Evolutionary conservation across 1,284 basidiomycete species (phyloP).

Genomic region (Sphaerobolus stellatus): DNA sequence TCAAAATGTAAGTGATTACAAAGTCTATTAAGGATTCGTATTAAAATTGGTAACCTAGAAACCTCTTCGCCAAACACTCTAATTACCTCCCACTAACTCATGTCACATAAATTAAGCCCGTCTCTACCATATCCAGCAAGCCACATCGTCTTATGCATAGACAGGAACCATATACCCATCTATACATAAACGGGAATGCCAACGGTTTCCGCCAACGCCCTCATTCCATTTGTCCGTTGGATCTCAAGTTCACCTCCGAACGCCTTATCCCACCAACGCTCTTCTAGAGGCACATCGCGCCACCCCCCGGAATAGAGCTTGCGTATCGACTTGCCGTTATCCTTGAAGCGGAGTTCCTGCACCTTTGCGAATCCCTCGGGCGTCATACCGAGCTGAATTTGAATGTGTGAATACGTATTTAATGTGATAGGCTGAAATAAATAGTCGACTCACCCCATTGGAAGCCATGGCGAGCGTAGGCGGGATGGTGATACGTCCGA

Average conservation of each 20-base stretch:
- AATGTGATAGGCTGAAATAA: slow-evolving; percentile 5
- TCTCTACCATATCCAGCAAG: no score
- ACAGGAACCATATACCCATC: no score
- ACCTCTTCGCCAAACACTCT: no score
- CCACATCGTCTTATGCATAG: no score
- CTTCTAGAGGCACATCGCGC: slow-evolving; percentile 50
- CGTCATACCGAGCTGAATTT: slow-evolving; percentile 35
- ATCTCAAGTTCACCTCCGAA: slow-evolving; percentile 36
- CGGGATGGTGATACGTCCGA: slow-evolving; percentile 73
- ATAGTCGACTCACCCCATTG: slow-evolving; percentile 49
- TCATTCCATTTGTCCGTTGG: not conserved
- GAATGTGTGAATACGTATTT: slow-evolving; percentile 34
- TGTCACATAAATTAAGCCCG: no score
- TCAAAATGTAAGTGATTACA: no score
- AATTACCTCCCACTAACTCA: no score
- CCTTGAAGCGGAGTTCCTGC: slow-evolving; percentile 37
- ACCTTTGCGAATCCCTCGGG: slow-evolving; percentile 54
- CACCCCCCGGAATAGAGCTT: slow-evolving; percentile 55
- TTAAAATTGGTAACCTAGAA: no score
- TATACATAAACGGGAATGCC: no score
- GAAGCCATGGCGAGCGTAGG: slow-evolving; percentile 57
- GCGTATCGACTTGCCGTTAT: slow-evolving; percentile 41
- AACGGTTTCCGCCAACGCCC: no score
- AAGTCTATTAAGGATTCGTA: no score
- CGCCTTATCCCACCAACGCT: slow-evolving; percentile 66